These are phyloP conservation scores for Leishmania martiniquensis DNA, from an alignment of 208 protist genomes.

Conservation along the genomic window DNA sequence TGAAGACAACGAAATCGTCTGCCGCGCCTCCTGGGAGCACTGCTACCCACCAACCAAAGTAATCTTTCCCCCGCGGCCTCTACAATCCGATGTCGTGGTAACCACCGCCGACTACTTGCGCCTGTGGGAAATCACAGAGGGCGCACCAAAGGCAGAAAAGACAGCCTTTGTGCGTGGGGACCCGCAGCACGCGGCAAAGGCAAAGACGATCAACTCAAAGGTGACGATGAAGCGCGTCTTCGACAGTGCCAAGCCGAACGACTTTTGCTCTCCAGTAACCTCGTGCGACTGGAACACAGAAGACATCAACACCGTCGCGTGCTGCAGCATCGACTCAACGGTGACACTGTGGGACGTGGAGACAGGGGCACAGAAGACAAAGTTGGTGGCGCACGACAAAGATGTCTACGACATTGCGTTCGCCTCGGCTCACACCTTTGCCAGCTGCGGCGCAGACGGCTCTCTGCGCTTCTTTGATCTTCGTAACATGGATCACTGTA, in stretches of 20 bases:
- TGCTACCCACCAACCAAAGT: slow-evolving; percentile 97
- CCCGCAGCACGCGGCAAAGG: slow-evolving; percentile 20
- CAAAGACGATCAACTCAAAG: slow-evolving; percentile 58
- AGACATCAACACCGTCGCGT: slow-evolving; percentile 96
- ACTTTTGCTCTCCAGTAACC: slow-evolving; percentile 99
- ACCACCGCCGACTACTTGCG: slow-evolving; percentile 99
- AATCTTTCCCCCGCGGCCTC: slow-evolving; percentile 94
- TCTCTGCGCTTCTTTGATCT: slow-evolving; percentile 98
- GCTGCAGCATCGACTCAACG: slow-evolving; percentile 98
- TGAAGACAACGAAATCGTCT: slow-evolving; percentile 64
- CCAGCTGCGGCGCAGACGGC: slow-evolving; percentile 98
- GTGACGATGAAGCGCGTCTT: slow-evolving; percentile 93
- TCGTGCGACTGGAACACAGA: slow-evolving; percentile 99
- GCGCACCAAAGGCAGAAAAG: slow-evolving; percentile 23
- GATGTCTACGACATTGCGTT: slow-evolving; percentile 99
- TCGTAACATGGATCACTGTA: slow-evolving; percentile 97
- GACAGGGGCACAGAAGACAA: slow-evolving; percentile 85
- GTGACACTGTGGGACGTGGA: slow-evolving; percentile 99
- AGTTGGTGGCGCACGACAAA: slow-evolving; percentile 99
- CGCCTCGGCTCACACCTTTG: slow-evolving; percentile 94
- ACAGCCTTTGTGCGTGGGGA: slow-evolving; percentile 7
- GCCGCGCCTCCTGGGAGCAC: slow-evolving; percentile 94
- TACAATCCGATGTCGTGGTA: slow-evolving; percentile 93
- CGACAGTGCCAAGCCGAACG: slow-evolving; percentile 86
- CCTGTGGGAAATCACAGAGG: slow-evolving; percentile 94